Conservation (phyloP, 2,329 filamentous ascomycete species). For the Sarocladium oryzae region DNA sequence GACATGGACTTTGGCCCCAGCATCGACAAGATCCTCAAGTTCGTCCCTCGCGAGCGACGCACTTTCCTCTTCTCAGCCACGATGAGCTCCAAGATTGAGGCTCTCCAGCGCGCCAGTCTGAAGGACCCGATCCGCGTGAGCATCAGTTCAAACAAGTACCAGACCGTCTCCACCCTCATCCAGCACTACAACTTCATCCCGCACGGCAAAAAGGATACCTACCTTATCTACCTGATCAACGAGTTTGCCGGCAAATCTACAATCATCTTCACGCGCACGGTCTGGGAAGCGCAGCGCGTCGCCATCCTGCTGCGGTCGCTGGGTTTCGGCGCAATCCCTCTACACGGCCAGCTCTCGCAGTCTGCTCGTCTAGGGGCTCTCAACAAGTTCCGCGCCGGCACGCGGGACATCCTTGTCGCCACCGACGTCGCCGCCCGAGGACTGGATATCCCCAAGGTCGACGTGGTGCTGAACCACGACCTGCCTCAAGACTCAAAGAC, state of each 20-base stretch:
- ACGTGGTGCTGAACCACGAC: slow-evolving; percentile 81
- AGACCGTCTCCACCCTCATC: slow-evolving; percentile 82
- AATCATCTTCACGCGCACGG: slow-evolving; percentile 88
- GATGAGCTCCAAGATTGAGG: slow-evolving; percentile 90
- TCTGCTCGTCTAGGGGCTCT: slow-evolving; percentile 79
- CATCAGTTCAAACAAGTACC: slow-evolving; percentile 77
- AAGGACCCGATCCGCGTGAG: slow-evolving; percentile 78
- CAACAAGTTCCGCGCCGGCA: slow-evolving; percentile 78
- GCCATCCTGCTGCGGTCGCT: slow-evolving; percentile 77
- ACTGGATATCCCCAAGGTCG: slow-evolving; percentile 88
- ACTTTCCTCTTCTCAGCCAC: slow-evolving; percentile 94
- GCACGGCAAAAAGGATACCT: slow-evolving; percentile 80
- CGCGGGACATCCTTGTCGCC: slow-evolving; percentile 81
- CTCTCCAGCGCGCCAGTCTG: slow-evolving; percentile 80
- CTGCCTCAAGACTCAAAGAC: slow-evolving; percentile 81
- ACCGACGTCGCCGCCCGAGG: slow-evolving; percentile 92
- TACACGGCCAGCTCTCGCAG: slow-evolving; percentile 89
- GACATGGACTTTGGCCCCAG: slow-evolving; percentile 93
- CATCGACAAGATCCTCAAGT: slow-evolving; percentile 88
- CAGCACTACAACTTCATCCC: slow-evolving; percentile 86
- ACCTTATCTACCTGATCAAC: slow-evolving; percentile 79
- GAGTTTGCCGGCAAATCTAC: slow-evolving; percentile 79
- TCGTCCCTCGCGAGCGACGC: slow-evolving; percentile 67
- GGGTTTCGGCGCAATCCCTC: slow-evolving; percentile 83
- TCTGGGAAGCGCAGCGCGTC: slow-evolving; percentile 82